Percentiles rank a stretch among this genome's conserved stretches.
These are phyloP conservation scores for Fraxinus xanthoxyloides DNA, from an alignment of 305 asterid species.

Conservation along the genomic window DNA sequence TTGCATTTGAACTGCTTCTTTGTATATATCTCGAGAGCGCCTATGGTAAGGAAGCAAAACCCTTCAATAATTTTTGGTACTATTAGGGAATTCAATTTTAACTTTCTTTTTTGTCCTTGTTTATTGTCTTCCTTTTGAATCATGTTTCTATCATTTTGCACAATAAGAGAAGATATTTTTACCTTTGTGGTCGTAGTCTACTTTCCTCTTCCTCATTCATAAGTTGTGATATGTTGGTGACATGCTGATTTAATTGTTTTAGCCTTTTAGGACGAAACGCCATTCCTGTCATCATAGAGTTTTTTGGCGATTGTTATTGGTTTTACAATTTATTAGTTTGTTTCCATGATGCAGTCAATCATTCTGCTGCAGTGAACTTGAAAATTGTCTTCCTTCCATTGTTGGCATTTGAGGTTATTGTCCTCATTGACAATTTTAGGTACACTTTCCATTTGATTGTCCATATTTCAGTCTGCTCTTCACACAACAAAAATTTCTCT, in stretches of 20 bases:
- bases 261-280: neutral
- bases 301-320: neutral
- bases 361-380: conserved; percentile 69
- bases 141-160: neutral
- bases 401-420: conserved; percentile 71
- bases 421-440: conserved; percentile 94
- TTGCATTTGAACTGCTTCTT: conserved; percentile 96
- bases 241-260: conserved; percentile 14
- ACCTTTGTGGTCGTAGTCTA: conserved; percentile 4
- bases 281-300: neutral
- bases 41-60: conserved; percentile 59
- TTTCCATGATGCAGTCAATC: conserved; percentile 51
- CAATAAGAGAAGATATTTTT: conserved; percentile 2
- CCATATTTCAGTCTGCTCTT: conserved; percentile 10
- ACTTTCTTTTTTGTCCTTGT: neutral
- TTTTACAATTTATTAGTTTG: conserved; percentile 9
- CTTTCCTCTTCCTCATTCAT: conserved; percentile 15
- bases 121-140: neutral
- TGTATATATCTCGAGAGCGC: conserved; percentile 86
- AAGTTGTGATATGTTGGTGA: neutral
- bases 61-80: conserved; percentile 7
- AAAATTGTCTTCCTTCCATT: conserved; percentile 89
- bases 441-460: conserved; percentile 27
- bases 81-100: conserved; percentile 3
- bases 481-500: neutral